Evolutionary conservation across 495 filamentous ascomycete genomes (phyloP), one percentile per base, ranked within the genome.

Genomic region (Penicillium atrosanguineum): DNA sequence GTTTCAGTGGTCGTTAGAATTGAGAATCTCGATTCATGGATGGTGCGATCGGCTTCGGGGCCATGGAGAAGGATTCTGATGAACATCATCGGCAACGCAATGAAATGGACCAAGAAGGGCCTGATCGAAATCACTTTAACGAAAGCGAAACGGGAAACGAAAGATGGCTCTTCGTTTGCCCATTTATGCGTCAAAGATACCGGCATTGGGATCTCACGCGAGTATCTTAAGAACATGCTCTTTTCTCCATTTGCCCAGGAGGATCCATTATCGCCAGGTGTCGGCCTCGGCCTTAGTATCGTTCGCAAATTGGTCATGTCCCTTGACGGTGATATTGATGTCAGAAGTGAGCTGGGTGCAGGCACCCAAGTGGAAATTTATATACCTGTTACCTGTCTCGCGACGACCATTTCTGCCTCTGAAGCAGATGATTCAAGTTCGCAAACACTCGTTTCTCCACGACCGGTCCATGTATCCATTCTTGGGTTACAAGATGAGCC

Each of bases 171-270:
- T 1, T 23, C 23, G 5, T 44, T 70, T 46, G 61, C 70, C 4
- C 70, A 74, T 12, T 51, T 87, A 7, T 73, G 73, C 1, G 72
- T 90, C n/a, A 75, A 73, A 12, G 87, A 90, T 55, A 85, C 86
- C 2, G 86, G 87, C 7, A 74, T 74, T 19, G 88, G 88, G 4
- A 91, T 91, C 44, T 76, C 77, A 0, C 69, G 81, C 7, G 84
- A 87, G 15, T 91, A 83, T 62, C 67, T 90, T 37, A 77, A 79
- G 36, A 80, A 85, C 41, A 76, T 80, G 14, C 62, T 89, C 0
- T 91, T 85, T 56, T 81, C 80, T 6, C 83, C 88, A 0, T 91
- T 91, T 55, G 74, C 82, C 0, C 88, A 91, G 52, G 88, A 90
- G 56, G 80, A 89, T 47, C 67, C 75, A 0, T 72, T 89, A 9